A percentile compares a stretch with the other conserved stretches of the same genome.
Conservation (phyloP, 2,329 filamentous ascomycete genomes). For the Hymenoscyphus salicellus region DNA sequence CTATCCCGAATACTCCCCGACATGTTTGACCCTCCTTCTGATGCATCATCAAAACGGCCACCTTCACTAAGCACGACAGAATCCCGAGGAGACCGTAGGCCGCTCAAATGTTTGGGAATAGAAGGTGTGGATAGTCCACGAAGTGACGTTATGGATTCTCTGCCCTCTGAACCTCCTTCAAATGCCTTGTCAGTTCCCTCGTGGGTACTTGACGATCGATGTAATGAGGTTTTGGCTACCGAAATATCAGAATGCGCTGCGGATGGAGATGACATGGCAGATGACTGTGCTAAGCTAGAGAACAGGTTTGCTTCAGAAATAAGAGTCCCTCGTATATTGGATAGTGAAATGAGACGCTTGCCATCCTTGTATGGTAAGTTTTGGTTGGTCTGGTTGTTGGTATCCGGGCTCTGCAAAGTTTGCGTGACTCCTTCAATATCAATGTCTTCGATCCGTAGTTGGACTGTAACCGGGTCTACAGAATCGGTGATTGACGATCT, state of each 20-base stretch:
- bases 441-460: slow-evolving; percentile 62
- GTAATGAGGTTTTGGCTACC: slow-evolving; percentile 32
- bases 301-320: slow-evolving; percentile 68
- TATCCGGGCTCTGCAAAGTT: slow-evolving; percentile 32
- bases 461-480: slow-evolving; percentile 59
- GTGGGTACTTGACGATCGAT: slow-evolving; percentile 37
- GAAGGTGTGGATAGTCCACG: slow-evolving; percentile 21
- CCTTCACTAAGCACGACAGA: slow-evolving; percentile 31
- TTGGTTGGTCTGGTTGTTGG: slow-evolving; percentile 21
- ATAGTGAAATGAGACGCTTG: slow-evolving; percentile 63
- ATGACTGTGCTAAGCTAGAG: slow-evolving; percentile 55
- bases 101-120: slow-evolving; percentile 12
- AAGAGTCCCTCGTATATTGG: slow-evolving; percentile 60
- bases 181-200: slow-evolving; percentile 26
- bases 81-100: slow-evolving; percentile 12
- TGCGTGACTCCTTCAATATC: slow-evolving; percentile 64
- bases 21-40: slow-evolving; percentile 33
- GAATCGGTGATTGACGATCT: slow-evolving; percentile 39
- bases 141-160: slow-evolving; percentile 21
- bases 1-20: slow-evolving; percentile 23
- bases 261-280: slow-evolving; percentile 57
- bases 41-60: slow-evolving; percentile 37
- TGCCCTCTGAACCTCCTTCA: slow-evolving; percentile 23
- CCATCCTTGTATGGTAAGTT: slow-evolving; percentile 52
- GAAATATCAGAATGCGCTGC: slow-evolving; percentile 46